Evolutionary conservation across 2,329 filamentous ascomycete genomes (phyloP).

Genomic region (Arthrobotrys conoides): DNA sequence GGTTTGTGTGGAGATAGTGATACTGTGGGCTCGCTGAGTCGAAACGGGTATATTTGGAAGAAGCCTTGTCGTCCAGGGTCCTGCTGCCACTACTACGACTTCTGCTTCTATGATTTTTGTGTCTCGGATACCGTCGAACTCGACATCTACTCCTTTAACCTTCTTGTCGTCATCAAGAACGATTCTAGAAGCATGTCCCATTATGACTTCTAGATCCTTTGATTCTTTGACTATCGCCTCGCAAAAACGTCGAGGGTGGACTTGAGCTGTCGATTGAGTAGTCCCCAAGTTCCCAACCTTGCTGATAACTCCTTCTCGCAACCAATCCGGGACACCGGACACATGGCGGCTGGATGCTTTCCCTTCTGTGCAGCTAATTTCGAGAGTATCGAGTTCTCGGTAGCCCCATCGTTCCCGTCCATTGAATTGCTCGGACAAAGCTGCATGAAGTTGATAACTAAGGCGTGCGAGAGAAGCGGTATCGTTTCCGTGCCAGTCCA

Average conservation of each 20-base stretch:
- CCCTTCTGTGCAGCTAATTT: slow-evolving; percentile 44
- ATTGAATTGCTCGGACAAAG: slow-evolving; percentile 86
- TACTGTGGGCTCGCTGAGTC: slow-evolving; percentile 73
- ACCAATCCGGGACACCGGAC: slow-evolving; percentile 34
- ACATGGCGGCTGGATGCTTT: not conserved
- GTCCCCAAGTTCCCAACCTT: slow-evolving; percentile 38
- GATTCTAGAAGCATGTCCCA: slow-evolving; percentile 39
- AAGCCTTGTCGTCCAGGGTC: slow-evolving; percentile 76
- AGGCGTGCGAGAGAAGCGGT: slow-evolving; percentile 79
- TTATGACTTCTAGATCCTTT: slow-evolving; percentile 27
- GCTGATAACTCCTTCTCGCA: slow-evolving; percentile 16
- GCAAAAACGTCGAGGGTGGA: slow-evolving; percentile 75
- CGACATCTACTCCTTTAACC: slow-evolving; percentile 32
- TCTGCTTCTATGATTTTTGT: slow-evolving; percentile 69
- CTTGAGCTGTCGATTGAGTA: slow-evolving; percentile 79
- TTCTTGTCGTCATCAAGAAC: slow-evolving; percentile 16
- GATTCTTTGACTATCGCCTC: slow-evolving; percentile 69
- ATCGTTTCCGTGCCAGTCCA: slow-evolving; percentile 61
- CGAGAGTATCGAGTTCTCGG: slow-evolving; percentile 59
- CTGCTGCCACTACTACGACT: slow-evolving; percentile 70
- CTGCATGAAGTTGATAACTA: slow-evolving; percentile 84
- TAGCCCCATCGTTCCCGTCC: slow-evolving; percentile 90
- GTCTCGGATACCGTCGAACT: slow-evolving; percentile 65
- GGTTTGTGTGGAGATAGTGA: slow-evolving; percentile 72
- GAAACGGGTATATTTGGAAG: slow-evolving; percentile 73